Evolutionary conservation across 106 monocot species (phyloP), one percentile per base, ranked within the genome.

Genomic region (Agapanthus africanus): DNA sequence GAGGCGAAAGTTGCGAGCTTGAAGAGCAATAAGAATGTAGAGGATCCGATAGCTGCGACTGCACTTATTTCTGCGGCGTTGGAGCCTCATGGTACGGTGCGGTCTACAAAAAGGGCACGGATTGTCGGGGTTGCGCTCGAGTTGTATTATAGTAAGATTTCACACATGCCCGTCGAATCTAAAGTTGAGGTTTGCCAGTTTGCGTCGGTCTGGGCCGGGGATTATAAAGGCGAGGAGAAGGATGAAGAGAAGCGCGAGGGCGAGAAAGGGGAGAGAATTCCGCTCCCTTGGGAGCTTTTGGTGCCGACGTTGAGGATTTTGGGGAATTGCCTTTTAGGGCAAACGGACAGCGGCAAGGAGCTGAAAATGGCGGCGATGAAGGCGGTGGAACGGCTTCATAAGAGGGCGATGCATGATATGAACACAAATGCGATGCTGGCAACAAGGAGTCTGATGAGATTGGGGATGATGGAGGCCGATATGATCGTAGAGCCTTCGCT

Each of bases 231-330:
- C 7, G 3, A 23, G 13, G 60, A 54, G 25, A 41, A 49, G 15
- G 40, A 36, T 5, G 33, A 65, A 7, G 64, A 46, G 7, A 54
- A 61, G 27, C 5, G 2, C 10, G 33, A 14, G 8, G 34, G 8
- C 21, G 67, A 68, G 72, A 79, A 62, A 25, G 68, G 69, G 40
- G 67, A 62, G 52, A 73, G 81, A 65, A 79, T 93, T n/a, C 84
- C 86, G 0, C 22, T 93, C 23, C 86, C 89, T 21, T 93, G 89
- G 89, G 93, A 93, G 73, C 73, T 90, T 7, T 76, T 86, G 37
- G 83, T 86, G 47, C 88, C 93, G 2, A 22, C 68, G 1, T 10
- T 84, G 73, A 76, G 84, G 75, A 82, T 93, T 21, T 38, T 90
- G 32, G 83, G 82, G 30, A 83, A 93, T 62, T 90, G 93, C 64